phyloP scores from a whole-genome alignment of 73 alveolate genomes.

The Paramecium tetraurelia region DNA sequence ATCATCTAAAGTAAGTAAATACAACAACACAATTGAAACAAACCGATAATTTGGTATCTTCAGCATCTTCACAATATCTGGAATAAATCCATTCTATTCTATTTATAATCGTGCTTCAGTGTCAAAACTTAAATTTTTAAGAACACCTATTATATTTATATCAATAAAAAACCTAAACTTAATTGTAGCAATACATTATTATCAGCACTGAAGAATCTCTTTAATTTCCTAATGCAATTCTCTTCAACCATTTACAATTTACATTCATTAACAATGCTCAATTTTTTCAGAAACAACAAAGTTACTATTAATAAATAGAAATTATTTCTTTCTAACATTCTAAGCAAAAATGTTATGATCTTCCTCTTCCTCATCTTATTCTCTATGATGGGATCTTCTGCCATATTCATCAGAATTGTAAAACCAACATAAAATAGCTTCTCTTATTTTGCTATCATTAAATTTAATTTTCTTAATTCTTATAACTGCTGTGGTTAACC shows the following conservation, averaged over 20 bases:
- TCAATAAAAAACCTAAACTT: neutral
- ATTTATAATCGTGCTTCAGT: slow-evolving; percentile 82
- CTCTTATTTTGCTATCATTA: slow-evolving; percentile 92
- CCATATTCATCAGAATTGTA: slow-evolving; percentile 91
- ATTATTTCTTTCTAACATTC: slow-evolving; percentile 91
- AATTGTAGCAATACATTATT: slow-evolving; percentile 77
- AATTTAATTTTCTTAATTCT: slow-evolving; percentile 75
- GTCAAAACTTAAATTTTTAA: slow-evolving; percentile 93
- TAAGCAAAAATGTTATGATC: slow-evolving; percentile 78
- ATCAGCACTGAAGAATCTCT: slow-evolving; percentile 84
- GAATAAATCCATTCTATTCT: slow-evolving; percentile 86
- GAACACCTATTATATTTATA: slow-evolving; percentile 71
- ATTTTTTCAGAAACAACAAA: slow-evolving; percentile 89
- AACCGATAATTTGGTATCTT: slow-evolving; percentile 94
- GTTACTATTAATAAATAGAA: slow-evolving; percentile 90
- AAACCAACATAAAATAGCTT: slow-evolving; percentile 91
- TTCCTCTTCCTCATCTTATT: slow-evolving; percentile 92
- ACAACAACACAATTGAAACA: slow-evolving; percentile 80
- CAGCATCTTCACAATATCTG: slow-evolving; percentile 85
- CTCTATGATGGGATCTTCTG: slow-evolving; percentile 96
- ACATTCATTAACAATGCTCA: slow-evolving; percentile 88
- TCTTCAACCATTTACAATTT: slow-evolving; percentile 92
- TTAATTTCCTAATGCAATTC: slow-evolving; percentile 85
- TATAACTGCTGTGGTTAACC: slow-evolving; percentile 63
- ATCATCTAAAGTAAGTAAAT: slow-evolving; percentile 91